Evolutionary conservation across 129 eudicot genomes (phyloP).

Genomic region (Cynara cardunculus): DNA sequence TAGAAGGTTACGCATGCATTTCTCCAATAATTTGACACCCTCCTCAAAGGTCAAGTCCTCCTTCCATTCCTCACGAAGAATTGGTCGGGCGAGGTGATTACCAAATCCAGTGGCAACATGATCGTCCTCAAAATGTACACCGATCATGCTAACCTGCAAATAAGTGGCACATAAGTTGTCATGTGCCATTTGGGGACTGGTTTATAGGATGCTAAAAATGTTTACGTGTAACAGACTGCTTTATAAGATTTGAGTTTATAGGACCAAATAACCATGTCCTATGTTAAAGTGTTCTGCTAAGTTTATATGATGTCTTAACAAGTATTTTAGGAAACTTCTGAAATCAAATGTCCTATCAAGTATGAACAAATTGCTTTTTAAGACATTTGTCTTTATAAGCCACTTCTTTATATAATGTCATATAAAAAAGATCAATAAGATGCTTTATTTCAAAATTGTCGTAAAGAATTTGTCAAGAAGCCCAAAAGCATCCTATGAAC

Average conservation of each 20-base stretch:
- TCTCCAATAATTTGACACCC: constrained; percentile 77
- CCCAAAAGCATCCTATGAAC: neutral
- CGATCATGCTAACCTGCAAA: constrained; percentile 79
- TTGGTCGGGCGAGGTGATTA: constrained; percentile 85
- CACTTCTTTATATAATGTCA: neutral
- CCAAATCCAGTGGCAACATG: constrained; percentile 95
- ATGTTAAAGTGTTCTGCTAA: neutral
- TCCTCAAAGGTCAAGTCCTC: constrained; percentile 80
- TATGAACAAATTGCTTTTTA: neutral
- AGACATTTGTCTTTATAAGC: neutral
- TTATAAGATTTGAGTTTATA: neutral
- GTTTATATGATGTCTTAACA: neutral
- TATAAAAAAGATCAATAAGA: neutral
- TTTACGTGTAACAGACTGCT: neutral
- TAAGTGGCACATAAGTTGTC: neutral
- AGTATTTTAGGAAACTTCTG: neutral
- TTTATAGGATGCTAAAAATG: too few relatives aligned
- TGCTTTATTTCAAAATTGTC: neutral
- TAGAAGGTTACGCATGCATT: constrained; percentile 94
- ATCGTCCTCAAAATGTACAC: constrained; percentile 74
- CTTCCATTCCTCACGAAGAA: constrained; percentile 91
- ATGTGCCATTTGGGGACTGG: neutral
- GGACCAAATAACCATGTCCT: neutral
- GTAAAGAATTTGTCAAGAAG: neutral
- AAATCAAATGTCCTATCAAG: too few relatives aligned